Evolutionary conservation across 352 stramenopile genomes (phyloP).

Genomic region (Globisporangium yorkense): DNA sequence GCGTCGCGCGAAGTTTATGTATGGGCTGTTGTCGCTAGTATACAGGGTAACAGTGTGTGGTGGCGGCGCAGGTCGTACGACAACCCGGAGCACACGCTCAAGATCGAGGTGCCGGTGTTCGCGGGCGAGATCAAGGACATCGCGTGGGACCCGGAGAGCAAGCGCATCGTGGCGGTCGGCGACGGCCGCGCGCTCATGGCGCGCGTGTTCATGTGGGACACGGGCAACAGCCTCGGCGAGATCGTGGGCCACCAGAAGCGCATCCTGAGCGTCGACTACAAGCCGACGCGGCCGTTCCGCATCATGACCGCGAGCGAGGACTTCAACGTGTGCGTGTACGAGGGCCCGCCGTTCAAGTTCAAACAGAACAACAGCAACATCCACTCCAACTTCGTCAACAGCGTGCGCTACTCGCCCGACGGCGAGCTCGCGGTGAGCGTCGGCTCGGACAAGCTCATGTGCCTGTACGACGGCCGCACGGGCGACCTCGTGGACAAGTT

Average conservation of each 20-base stretch:
- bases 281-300: slow-evolving; percentile 91
- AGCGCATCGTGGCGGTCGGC: slow-evolving; percentile 89
- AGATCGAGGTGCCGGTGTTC: slow-evolving; percentile 90
- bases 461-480: slow-evolving; percentile 92
- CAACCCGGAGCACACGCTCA: slow-evolving; percentile 95
- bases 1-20: slow-evolving; percentile 3
- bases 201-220: slow-evolving; percentile 96
- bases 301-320: slow-evolving; percentile 95
- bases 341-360: slow-evolving; percentile 96
- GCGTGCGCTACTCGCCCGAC: slow-evolving; percentile 91
- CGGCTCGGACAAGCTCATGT: slow-evolving; percentile 93
- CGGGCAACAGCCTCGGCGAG: slow-evolving; percentile 92
- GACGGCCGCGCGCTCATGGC: slow-evolving; percentile 76
- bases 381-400: slow-evolving; percentile 96
- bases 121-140: slow-evolving; percentile 93
- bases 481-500: slow-evolving; percentile 83
- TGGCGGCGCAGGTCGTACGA: slow-evolving; percentile 77
- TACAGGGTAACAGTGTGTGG: no score
- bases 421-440: slow-evolving; percentile 89
- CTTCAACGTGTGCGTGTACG: slow-evolving; percentile 92
- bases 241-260: slow-evolving; percentile 93
- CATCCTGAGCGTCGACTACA: slow-evolving; percentile 91
- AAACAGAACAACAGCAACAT: slow-evolving; percentile 90
- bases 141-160: slow-evolving; percentile 94
- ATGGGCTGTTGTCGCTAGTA: background rate